phyloP scores from a whole-genome alignment of 75 land plant species.

The Selaginella moellendorffii region DNA sequence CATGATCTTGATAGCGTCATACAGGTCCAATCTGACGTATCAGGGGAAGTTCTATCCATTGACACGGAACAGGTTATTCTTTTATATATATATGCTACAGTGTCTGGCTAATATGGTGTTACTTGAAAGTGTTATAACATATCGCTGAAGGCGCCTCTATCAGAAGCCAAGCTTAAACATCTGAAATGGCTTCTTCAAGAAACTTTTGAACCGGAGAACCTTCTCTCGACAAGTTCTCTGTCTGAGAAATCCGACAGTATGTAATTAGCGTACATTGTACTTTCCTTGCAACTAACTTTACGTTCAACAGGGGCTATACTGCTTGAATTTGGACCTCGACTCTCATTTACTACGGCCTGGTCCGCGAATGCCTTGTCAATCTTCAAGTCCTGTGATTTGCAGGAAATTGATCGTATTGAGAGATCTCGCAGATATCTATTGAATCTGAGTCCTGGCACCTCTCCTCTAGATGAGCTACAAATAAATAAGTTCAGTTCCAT shows the following conservation, averaged over 20 bases:
- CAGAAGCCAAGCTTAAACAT: slow-evolving; percentile 39
- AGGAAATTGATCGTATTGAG: slow-evolving; percentile 72
- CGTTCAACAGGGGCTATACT: slow-evolving; percentile 19
- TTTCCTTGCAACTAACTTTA: background rate
- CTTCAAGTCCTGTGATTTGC: slow-evolving; percentile 60
- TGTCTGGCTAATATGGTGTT: background rate
- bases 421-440: slow-evolving; percentile 72
- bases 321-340: slow-evolving; percentile 87
- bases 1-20: background rate
- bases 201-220: slow-evolving; percentile 71
- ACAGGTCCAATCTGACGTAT: slow-evolving; percentile 52
- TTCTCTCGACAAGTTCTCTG: slow-evolving; percentile 44
- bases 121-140: slow-evolving; percentile 68
- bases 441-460: slow-evolving; percentile 32
- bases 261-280: background rate
- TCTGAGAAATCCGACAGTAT: slow-evolving; percentile 7
- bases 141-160: slow-evolving; percentile 34
- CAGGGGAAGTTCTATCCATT: slow-evolving; percentile 34
- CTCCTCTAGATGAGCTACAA: slow-evolving; percentile 29
- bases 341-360: slow-evolving; percentile 96
- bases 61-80: slow-evolving; percentile 53
- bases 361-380: slow-evolving; percentile 92
- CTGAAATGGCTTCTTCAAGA: slow-evolving; percentile 69
- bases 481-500: slow-evolving; percentile 56
- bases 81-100: slow-evolving; percentile 1